Evolutionary conservation across 768 basidiomycete species (phyloP).

Genomic region (Hortiboletus flavorubellus): DNA sequence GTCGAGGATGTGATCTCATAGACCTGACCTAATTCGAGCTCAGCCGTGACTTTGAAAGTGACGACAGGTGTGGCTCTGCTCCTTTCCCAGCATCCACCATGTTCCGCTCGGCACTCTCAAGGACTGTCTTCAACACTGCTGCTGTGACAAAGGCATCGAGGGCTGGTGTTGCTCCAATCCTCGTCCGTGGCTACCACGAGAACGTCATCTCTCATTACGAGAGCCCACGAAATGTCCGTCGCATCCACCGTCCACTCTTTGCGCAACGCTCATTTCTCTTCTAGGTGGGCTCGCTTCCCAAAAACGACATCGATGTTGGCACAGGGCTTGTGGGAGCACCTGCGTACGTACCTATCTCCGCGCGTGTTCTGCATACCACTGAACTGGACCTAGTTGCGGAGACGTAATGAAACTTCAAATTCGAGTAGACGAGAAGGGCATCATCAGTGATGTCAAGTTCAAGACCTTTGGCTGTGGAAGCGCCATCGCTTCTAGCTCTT

Average conservation of each 20-base stretch:
- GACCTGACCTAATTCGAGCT: conserved; percentile 17
- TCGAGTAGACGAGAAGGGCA: conserved; percentile 88
- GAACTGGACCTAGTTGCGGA: conserved; percentile 62
- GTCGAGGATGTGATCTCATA: conserved; percentile 48
- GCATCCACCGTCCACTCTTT: conserved; percentile 30
- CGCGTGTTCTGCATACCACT: conserved; percentile 11
- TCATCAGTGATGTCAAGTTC: conserved; percentile 99
- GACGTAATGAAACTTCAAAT: conserved; percentile 99
- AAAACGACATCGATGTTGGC: conserved; percentile 87
- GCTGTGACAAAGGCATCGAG: conserved; percentile 43
- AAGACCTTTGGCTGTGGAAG: conserved; percentile 99
- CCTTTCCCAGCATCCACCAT: conserved; percentile 46
- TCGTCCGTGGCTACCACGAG: conserved; percentile 82
- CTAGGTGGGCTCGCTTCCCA: conserved; percentile 95
- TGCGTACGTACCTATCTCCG: conserved; percentile 56
- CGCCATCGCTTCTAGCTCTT: conserved; percentile 95
- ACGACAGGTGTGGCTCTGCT: neutral
- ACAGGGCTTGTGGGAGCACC: conserved; percentile 98
- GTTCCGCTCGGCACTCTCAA: conserved; percentile 63
- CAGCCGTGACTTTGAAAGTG: conserved; percentile 16
- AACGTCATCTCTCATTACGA: conserved; percentile 99
- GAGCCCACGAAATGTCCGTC: conserved; percentile 89
- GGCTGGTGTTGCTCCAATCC: conserved; percentile 44
- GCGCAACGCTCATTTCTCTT: conserved; percentile 49
- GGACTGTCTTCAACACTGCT: conserved; percentile 42